Evolutionary conservation across 192 early-diverging fungal species (phyloP).

Genomic region (Coemansia sp.): DNA sequence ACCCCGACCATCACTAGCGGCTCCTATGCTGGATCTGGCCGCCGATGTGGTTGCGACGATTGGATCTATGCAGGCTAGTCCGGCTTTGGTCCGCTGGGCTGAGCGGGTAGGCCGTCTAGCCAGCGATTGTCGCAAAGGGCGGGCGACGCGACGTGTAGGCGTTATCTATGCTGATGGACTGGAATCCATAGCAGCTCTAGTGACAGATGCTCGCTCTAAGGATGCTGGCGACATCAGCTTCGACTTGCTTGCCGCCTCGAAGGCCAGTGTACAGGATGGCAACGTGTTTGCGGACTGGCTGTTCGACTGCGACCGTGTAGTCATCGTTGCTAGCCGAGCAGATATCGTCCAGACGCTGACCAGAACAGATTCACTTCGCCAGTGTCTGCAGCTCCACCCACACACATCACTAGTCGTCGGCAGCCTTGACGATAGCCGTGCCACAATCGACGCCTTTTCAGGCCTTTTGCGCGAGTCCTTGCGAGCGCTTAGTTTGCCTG

Average conservation of each 20-base stretch:
- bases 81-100: slow-evolving; percentile 20
- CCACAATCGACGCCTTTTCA: slow-evolving; percentile 7
- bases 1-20: neutral
- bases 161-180: slow-evolving; percentile 17
- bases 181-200: slow-evolving; percentile 9
- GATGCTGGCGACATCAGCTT: neutral
- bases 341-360: slow-evolving; percentile 16
- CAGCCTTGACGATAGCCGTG: slow-evolving; percentile 7
- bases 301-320: slow-evolving; percentile 21
- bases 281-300: slow-evolving; percentile 33
- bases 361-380: neutral
- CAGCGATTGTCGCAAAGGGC: neutral
- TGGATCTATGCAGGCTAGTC: slow-evolving; percentile 1
- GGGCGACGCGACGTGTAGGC: slow-evolving; percentile 5
- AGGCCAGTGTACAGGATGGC: neutral
- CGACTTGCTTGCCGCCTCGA: slow-evolving; percentile 10
- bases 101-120: slow-evolving; percentile 13
- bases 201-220: neutral
- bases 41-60: slow-evolving; percentile 11
- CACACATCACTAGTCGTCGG: slow-evolving; percentile 8
- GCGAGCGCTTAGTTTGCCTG: neutral
- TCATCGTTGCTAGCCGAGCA: slow-evolving; percentile 22
- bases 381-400: slow-evolving; percentile 25
- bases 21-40: slow-evolving; percentile 26
- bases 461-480: slow-evolving; percentile 26